These are phyloP conservation scores for Neonectria punicea DNA, from an alignment of 2,329 filamentous ascomycete genomes.

Conservation along the genomic window DNA sequence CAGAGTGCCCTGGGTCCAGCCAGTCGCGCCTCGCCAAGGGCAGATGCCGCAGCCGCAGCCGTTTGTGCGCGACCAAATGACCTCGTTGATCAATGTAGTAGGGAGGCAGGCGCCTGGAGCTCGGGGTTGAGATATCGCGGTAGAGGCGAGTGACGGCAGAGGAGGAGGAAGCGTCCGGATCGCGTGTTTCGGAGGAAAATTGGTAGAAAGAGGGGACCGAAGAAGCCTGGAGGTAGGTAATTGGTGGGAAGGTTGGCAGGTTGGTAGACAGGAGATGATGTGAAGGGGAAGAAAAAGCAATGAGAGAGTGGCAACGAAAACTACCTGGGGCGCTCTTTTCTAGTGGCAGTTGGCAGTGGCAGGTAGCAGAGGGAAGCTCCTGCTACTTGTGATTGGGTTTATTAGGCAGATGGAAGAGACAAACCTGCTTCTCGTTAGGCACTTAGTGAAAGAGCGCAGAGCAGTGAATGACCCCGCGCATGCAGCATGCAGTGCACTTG, in stretches of 20 bases:
- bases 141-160: not conserved
- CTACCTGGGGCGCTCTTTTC: not conserved
- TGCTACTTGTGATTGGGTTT: not conserved
- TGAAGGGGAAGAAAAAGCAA: slow-evolving; percentile 20
- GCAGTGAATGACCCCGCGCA: not conserved
- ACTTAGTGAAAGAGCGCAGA: not conserved
- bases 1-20: not conserved
- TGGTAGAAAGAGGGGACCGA: not conserved
- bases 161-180: not conserved
- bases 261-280: not conserved
- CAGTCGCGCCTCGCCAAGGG: not conserved
- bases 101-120: not conserved
- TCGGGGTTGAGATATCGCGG: not conserved
- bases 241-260: not conserved
- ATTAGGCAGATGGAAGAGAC: not conserved
- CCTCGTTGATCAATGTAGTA: not conserved
- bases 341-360: not conserved
- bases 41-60: not conserved
- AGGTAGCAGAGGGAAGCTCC: not conserved
- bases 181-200: not conserved
- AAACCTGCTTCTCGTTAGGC: not conserved
- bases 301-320: slow-evolving; percentile 15
- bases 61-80: not conserved
- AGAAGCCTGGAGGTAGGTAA: not conserved
- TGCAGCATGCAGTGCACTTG: not conserved